Base-by-base conservation (phyloP, 2,329 filamentous ascomycete species). In the Colletotrichum camelliae region DNA sequence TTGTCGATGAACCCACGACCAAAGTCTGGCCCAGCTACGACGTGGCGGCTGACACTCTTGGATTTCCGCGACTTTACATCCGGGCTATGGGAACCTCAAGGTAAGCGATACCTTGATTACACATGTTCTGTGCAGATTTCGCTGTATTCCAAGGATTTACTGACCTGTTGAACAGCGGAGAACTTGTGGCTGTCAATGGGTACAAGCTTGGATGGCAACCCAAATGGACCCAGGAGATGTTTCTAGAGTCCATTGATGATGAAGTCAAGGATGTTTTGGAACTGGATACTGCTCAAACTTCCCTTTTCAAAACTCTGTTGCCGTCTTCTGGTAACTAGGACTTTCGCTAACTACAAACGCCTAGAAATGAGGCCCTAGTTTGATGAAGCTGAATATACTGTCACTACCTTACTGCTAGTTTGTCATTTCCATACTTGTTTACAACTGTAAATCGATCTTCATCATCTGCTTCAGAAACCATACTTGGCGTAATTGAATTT, bases 1-100 rank as follows among this genome's bases (percentile, higher is more conserved):
- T 85, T 7, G 79, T 84, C 0, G 62, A 72, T 1, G 77, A 82
- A 1, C 75, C 82, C 2, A 71, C 72, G 5, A 71, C 73, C 9
- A 65, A 79, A 12, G 35, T 79, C 24, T 86, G 82, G 84, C 78
- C 82, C 2, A 81, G 78, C 52, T 79, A 82, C 10, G 80, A 85
- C 0, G 67, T 79, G 64, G 83, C 81, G 7, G 81, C 83, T 2
- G 80, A 84, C 18, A 43, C 58, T 3, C 75, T 85, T 4, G 81
- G 80, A 0, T 80, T 84, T n/a, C 84, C 83, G 6, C 72, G 70
- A 4, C 55, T 35, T n/a, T 80, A 76, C 68, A 71, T 82, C n/a
- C 74, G 77, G 12, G 73, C 77, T 9, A 81, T 83, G 69, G 78
- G 79, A 27, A 79, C 79, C 29, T 79, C 80, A 6, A 78, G 69